Conservation (phyloP, 2,329 filamentous ascomycete genomes). For the Chaetomium strumarium region DNA sequence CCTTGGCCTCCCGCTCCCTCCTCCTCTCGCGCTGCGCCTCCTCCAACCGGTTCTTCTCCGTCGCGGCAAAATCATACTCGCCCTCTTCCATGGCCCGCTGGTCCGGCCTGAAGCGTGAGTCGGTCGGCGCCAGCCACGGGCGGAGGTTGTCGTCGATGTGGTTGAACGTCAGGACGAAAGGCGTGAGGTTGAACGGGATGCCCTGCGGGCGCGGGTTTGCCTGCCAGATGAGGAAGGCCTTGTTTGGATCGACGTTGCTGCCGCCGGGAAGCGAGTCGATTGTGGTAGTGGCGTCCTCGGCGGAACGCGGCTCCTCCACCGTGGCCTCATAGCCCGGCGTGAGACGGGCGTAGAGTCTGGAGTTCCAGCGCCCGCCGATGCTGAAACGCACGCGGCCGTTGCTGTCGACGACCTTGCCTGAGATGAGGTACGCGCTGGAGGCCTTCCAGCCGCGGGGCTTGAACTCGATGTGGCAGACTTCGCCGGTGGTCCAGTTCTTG, state of each 20-base stretch:
- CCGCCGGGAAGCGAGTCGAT: slow-evolving; percentile 36
- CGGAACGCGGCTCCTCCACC: slow-evolving; percentile 51
- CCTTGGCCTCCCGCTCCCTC: slow-evolving; percentile 64
- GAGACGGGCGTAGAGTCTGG: slow-evolving; percentile 88
- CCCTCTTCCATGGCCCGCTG: slow-evolving; percentile 98
- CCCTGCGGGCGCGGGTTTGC: slow-evolving; percentile 72
- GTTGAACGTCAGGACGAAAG: slow-evolving; percentile 92
- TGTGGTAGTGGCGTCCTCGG: neutral
- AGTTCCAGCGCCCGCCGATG: slow-evolving; percentile 94
- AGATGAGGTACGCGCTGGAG: slow-evolving; percentile 80
- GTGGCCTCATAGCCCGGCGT: slow-evolving; percentile 84
- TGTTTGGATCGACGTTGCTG: slow-evolving; percentile 58
- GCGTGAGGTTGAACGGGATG: slow-evolving; percentile 95
- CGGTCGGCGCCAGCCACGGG: slow-evolving; percentile 79
- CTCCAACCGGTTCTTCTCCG: slow-evolving; percentile 91
- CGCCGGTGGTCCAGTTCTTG: slow-evolving; percentile 94
- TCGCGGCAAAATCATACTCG: slow-evolving; percentile 88
- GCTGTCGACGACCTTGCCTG: slow-evolving; percentile 76
- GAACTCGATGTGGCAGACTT: slow-evolving; percentile 85
- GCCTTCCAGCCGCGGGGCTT: slow-evolving; percentile 95
- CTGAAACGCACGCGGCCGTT: slow-evolving; percentile 79
- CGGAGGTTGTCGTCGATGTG: slow-evolving; percentile 77
- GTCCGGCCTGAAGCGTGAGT: slow-evolving; percentile 87
- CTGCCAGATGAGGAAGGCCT: slow-evolving; percentile 91
- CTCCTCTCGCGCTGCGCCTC: slow-evolving; percentile 80